Conservation (phyloP, 164 flowering plant genomes). For the Sextonia rubra region DNA sequence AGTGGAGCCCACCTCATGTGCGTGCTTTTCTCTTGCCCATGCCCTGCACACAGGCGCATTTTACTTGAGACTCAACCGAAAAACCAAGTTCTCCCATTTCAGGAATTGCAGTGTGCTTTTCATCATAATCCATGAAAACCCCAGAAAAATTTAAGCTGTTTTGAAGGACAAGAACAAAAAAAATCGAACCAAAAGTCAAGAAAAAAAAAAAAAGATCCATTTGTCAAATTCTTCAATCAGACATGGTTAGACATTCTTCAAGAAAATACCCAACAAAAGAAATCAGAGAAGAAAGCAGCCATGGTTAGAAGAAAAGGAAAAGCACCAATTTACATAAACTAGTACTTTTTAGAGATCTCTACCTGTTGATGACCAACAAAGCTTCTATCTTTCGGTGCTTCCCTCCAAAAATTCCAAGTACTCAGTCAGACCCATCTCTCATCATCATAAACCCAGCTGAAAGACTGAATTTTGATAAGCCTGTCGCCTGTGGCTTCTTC, state of each 20-base stretch:
- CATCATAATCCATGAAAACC: not conserved
- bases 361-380: constrained; percentile 15
- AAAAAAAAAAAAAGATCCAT: not conserved
- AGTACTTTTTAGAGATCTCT: not conserved
- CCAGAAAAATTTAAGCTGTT: not conserved
- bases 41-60: not conserved
- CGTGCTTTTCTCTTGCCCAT: not conserved
- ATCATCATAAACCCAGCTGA: constrained; percentile 28
- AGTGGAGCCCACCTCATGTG: too few species aligned
- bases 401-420: not conserved
- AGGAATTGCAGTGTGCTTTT: not conserved
- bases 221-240: not conserved
- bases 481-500: not conserved
- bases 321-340: not conserved
- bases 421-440: constrained; percentile 16
- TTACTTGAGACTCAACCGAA: not conserved
- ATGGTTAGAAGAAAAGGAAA: not conserved
- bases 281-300: not conserved
- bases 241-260: not conserved
- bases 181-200: not conserved
- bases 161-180: not conserved
- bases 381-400: constrained; percentile 4
- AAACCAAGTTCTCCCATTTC: not conserved
- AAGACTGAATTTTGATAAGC: constrained; percentile 16
- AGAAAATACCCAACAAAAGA: not conserved